These are phyloP conservation scores for Bryum argenteum DNA, from an alignment of 225 moss, liverwort and hornwort species.

Conservation along the genomic window DNA sequence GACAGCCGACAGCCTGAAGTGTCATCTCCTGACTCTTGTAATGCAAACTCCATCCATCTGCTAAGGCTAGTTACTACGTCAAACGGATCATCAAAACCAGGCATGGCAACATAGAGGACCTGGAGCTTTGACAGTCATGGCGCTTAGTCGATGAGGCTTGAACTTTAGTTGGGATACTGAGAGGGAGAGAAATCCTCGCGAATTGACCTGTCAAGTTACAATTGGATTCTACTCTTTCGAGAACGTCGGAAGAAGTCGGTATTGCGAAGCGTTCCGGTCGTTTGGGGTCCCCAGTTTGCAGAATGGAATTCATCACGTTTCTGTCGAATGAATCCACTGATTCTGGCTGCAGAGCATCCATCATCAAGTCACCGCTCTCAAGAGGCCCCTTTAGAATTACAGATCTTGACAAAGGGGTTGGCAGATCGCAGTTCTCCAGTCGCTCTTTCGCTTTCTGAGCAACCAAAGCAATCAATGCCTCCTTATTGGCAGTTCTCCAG, in stretches of 20 bases:
- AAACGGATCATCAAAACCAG: conserved; percentile 3
- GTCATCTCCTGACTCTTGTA: background rate
- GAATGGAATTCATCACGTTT: conserved; percentile 43
- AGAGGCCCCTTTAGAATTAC: conserved; percentile 32
- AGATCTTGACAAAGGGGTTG: conserved; percentile 48
- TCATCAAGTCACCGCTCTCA: conserved; percentile 42
- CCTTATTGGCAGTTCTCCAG: conserved; percentile 59
- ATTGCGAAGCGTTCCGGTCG: conserved; percentile 40
- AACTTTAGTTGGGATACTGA: conserved; percentile 45
- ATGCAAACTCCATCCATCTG: conserved; percentile 6
- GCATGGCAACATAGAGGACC: conserved; percentile 30
- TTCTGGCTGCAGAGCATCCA: conserved; percentile 22
- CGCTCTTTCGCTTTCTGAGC: conserved; percentile 48
- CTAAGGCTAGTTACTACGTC: background rate
- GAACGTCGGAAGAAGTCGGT: conserved; percentile 42
- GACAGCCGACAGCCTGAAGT: background rate
- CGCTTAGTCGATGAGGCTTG: conserved; percentile 30
- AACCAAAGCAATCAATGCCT: conserved; percentile 48
- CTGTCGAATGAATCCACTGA: conserved; percentile 38
- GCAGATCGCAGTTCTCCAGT: conserved; percentile 60
- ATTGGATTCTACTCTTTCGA: conserved; percentile 29
- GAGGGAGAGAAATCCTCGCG: conserved; percentile 54
- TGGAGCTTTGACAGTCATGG: conserved; percentile 41
- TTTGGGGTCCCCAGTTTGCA: conserved; percentile 56
- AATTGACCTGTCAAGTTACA: conserved; percentile 25